These are phyloP conservation scores for Saccharomycopsis guyanensis DNA, from an alignment of 805 yeast species.

Conservation along the genomic window DNA sequence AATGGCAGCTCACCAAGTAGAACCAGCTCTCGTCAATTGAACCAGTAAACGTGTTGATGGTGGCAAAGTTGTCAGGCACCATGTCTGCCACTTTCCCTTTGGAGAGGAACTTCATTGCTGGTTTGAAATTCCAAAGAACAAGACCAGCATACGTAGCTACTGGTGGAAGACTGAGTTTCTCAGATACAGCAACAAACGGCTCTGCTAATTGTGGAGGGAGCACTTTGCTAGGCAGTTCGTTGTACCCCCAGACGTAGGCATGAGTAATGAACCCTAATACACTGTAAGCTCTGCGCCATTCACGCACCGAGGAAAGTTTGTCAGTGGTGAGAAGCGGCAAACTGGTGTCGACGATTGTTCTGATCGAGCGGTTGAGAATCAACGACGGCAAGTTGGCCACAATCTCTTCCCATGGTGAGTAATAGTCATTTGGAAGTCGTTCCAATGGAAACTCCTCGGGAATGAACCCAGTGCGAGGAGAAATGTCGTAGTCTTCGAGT, in stretches of 20 bases:
- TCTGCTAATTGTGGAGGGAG: constrained; percentile 62
- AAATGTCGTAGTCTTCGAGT: constrained; percentile 61
- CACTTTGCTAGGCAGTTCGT: constrained; percentile 44
- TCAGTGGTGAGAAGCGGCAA: constrained; percentile 50
- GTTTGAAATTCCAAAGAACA: constrained; percentile 81
- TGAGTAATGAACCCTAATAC: constrained; percentile 74
- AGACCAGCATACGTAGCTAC: constrained; percentile 82
- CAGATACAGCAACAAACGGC: constrained; percentile 58
- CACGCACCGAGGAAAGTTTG: constrained; percentile 34
- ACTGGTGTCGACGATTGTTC: constrained; percentile 50
- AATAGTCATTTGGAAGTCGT: constrained; percentile 53
- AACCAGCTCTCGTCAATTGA: constrained; percentile 92
- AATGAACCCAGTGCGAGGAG: constrained; percentile 67
- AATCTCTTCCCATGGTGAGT: constrained; percentile 69
- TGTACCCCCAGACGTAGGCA: constrained; percentile 84
- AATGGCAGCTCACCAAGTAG: constrained; percentile 77
- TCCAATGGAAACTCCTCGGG: constrained; percentile 62
- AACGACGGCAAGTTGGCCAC: constrained; percentile 65
- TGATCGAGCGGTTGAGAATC: constrained; percentile 53
- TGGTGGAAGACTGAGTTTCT: constrained; percentile 68
- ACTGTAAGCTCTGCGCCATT: constrained; percentile 74
- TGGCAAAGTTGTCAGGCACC: constrained; percentile 65
- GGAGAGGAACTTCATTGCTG: constrained; percentile 38
- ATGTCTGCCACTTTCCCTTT: constrained; percentile 29
- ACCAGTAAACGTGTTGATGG: constrained; percentile 82